Evolutionary conservation across 129 eudicot species (phyloP), one percentile per base, ranked within the genome.

Genomic region (Pseudognaphalium luteoalbum): DNA sequence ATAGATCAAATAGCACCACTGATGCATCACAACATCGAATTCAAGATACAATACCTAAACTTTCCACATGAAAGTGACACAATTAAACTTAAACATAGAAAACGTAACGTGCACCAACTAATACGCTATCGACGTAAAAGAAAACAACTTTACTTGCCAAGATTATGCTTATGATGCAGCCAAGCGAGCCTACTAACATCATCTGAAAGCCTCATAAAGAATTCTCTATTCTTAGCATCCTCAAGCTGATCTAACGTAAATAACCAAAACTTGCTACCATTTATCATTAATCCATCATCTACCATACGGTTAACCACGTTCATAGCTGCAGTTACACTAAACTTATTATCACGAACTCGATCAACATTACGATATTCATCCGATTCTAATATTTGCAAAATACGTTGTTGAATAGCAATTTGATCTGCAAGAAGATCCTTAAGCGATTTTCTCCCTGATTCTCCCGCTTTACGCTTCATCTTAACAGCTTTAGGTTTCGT

Each of bases 311-410:
- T 59, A 59, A 21, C 14, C 65, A 21, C 65, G 3, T 16, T 3
- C 29, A 59, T 59, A 21, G 65, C 32, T 19, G 14, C 65, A 59
- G 12, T 75, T n/a, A 64, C 66, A 50, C 80, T 50, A 75, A 37
- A 65, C 47, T 41, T 41, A 41, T 41, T 9, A 65, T 29, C 21
- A 20, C 63, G 19, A 42, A 7, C 71, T 5, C 65, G 34, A 14
- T 65, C 21, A 16, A 12, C 47, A 41, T 14, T 3, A 41, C 17
- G 32, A 61, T 9, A 12, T 16, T 15, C 10, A 17, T 47, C 62
- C 12, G 47, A 52, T 39, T n/a, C 42, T 50, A 33, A 28, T 50
- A 51, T 25, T 21, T 65, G 25, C 19, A 32, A 32, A 30, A 8
- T 50, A 64, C 37, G 34, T 65, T 75, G 62, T 66, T 75, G 47